phyloP scores from a whole-genome alignment of 2,329 filamentous ascomycete genomes.

The Clonostachys sp. region DNA sequence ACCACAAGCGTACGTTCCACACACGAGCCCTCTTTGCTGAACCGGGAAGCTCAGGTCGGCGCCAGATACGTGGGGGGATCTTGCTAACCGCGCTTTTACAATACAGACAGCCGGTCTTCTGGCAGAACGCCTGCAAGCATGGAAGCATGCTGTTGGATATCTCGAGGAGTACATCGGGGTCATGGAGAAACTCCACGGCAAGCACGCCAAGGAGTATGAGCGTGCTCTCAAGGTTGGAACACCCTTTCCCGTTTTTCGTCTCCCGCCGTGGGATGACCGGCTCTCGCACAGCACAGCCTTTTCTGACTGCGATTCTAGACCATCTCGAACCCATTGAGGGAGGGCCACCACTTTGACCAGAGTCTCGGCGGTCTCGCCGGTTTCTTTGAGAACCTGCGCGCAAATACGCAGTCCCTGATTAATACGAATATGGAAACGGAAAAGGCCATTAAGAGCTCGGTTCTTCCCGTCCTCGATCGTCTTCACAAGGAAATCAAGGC shows the following conservation, averaged over 20 bases:
- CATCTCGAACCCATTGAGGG: slow-evolving; percentile 78
- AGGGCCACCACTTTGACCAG: slow-evolving; percentile 92
- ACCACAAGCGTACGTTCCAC: slow-evolving; percentile 46
- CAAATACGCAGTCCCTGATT: slow-evolving; percentile 86
- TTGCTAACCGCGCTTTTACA: background rate
- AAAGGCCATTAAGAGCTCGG: slow-evolving; percentile 79
- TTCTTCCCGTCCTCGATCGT: slow-evolving; percentile 84
- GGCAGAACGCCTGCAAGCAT: slow-evolving; percentile 82
- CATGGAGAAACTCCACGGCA: slow-evolving; percentile 81
- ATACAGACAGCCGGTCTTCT: slow-evolving; percentile 72
- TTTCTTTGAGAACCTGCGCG: slow-evolving; percentile 89
- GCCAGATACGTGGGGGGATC: no score
- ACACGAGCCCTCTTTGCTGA: background rate
- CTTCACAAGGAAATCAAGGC: slow-evolving; percentile 95
- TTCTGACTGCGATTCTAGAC: slow-evolving; percentile 45
- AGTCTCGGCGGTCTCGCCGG: slow-evolving; percentile 81
- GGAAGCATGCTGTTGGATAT: slow-evolving; percentile 91
- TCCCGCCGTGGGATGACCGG: background rate
- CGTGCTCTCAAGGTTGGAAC: slow-evolving; percentile 72
- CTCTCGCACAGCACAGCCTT: background rate
- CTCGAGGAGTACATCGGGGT: slow-evolving; percentile 85
- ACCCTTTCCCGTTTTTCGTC: background rate
- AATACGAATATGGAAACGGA: slow-evolving; percentile 90
- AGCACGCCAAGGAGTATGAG: slow-evolving; percentile 91
- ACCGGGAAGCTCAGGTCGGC: no score